These are phyloP conservation scores for Litsea cubeba DNA, from an alignment of 164 flowering plant species.

Conservation along the genomic window DNA sequence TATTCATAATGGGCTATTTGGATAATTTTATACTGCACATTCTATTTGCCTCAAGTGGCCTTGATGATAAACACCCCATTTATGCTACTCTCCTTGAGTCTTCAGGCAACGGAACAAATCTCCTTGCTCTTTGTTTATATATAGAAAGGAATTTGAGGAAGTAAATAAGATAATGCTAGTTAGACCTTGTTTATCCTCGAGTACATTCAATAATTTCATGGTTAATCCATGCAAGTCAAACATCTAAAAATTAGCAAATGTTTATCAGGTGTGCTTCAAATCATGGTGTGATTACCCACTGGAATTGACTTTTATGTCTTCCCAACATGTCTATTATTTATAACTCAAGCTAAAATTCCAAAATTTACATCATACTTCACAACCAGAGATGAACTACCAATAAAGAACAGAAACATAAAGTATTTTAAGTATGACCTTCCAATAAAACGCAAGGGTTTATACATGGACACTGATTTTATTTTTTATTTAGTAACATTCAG, in stretches of 20 bases:
- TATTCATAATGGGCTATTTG: no score
- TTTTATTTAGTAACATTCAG: neutral
- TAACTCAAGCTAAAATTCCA: neutral
- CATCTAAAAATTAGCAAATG: neutral
- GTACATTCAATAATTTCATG: no score
- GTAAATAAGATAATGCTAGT: no score
- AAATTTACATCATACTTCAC: neutral
- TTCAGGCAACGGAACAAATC: no score
- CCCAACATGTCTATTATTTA: neutral
- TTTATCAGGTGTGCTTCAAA: neutral
- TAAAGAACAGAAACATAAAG: neutral
- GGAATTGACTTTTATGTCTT: neutral
- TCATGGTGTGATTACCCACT: neutral
- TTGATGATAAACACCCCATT: no score
- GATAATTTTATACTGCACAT: no score
- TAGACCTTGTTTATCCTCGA: no score
- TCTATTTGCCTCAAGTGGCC: no score
- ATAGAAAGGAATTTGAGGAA: no score
- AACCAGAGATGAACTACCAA: neutral
- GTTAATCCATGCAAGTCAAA: no score
- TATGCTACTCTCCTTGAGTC: no score
- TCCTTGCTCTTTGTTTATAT: no score
- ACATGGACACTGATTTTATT: neutral
- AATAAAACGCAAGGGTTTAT: conserved; percentile 2
- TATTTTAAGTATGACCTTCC: neutral